These are phyloP conservation scores for Fallopia convolvulus DNA, from an alignment of 148 eudicot genomes.

Conservation along the genomic window DNA sequence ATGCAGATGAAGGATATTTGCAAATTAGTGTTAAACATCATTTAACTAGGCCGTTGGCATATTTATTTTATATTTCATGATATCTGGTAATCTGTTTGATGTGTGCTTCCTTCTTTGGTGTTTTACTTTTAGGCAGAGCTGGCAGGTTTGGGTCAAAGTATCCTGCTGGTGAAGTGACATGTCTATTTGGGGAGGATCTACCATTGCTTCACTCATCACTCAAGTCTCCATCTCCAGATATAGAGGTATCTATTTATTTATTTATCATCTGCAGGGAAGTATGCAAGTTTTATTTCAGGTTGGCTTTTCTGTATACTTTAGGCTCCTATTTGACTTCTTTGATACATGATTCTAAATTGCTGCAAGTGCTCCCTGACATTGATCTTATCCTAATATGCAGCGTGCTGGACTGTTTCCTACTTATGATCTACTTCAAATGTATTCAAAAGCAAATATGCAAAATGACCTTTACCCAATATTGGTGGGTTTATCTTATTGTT, in stretches of 20 bases:
- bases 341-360: not conserved
- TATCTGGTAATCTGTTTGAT: not conserved
- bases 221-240: slow-evolving; percentile 58
- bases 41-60: not conserved
- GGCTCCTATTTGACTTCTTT: not conserved
- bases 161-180: slow-evolving; percentile 91
- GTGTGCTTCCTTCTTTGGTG: not conserved
- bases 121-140: slow-evolving; percentile 73
- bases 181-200: slow-evolving; percentile 61
- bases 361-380: not conserved
- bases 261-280: not conserved
- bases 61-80: not conserved
- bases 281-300: not conserved
- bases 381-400: slow-evolving; percentile 36
- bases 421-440: slow-evolving; percentile 76
- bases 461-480: slow-evolving; percentile 61
- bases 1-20: not conserved
- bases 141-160: slow-evolving; percentile 87
- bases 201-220: slow-evolving; percentile 74
- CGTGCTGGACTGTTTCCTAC: slow-evolving; percentile 85
- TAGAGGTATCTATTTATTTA: slow-evolving; percentile 42
- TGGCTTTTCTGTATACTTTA: not conserved
- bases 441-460: slow-evolving; percentile 55
- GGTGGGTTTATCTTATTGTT: slow-evolving; percentile 32
- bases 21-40: not conserved